These are phyloP conservation scores for Aspergillus sclerotiicarbonarius DNA, from an alignment of 495 filamentous ascomycete species.

Conservation along the genomic window DNA sequence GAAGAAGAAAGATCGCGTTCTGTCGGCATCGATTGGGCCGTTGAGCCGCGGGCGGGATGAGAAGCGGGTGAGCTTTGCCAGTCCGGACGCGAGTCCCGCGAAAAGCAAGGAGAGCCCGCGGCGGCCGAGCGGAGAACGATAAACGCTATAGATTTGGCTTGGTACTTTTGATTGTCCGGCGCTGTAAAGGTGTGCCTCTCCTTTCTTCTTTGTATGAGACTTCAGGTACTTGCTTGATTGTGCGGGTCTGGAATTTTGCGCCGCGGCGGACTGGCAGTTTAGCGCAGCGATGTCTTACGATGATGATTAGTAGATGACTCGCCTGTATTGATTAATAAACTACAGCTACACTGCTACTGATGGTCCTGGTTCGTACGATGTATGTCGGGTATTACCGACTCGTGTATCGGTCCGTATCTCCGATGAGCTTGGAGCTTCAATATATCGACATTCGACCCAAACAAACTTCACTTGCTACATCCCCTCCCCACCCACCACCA, in stretches of 20 bases:
- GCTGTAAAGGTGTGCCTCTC: conserved; percentile 13
- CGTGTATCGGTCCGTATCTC: neutral
- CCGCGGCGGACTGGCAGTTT: neutral
- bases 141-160: conserved; percentile 19
- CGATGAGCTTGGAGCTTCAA: neutral
- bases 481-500: neutral
- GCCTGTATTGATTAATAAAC: conserved; percentile 24
- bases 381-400: no score
- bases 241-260: neutral
- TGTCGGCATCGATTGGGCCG: conserved; percentile 43
- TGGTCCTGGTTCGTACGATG: no score
- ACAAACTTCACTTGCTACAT: neutral
- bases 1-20: conserved; percentile 46
- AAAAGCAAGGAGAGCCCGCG: conserved; percentile 25
- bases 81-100: conserved; percentile 31
- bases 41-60: conserved; percentile 40
- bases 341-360: no score
- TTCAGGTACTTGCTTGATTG: conserved; percentile 7
- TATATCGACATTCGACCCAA: conserved; percentile 6
- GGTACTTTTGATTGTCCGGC: conserved; percentile 7
- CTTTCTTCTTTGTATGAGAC: conserved; percentile 21
- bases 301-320: conserved; percentile 22
- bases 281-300: neutral
- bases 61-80: conserved; percentile 49
- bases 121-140: conserved; percentile 19